A percentile compares a stretch with the other conserved stretches of the same genome.
These are phyloP conservation scores for Primulina huaijiensis DNA, from an alignment of 257 asterid genomes.

Conservation along the genomic window DNA sequence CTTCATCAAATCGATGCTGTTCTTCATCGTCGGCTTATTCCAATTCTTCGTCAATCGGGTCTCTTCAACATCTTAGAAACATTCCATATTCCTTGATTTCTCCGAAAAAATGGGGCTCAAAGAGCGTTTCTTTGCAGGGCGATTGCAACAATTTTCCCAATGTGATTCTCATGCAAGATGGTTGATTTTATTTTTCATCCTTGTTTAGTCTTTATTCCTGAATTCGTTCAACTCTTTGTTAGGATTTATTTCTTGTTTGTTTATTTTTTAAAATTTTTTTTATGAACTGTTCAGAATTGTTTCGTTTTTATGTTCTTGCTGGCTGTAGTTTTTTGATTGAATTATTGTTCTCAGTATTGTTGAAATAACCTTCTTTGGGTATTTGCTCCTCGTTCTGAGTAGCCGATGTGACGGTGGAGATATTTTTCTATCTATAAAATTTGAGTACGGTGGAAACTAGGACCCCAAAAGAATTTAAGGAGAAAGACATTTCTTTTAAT, in stretches of 20 bases:
- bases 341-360: neutral
- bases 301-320: neutral
- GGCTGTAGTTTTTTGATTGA: conserved; percentile 18
- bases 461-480: neutral
- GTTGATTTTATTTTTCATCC: conserved; percentile 33
- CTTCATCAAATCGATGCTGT: conserved; percentile 52
- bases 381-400: conserved; percentile 3
- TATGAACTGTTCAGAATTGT: conserved; percentile 6
- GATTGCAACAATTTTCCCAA: conserved; percentile 37
- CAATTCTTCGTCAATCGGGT: conserved; percentile 37
- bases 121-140: conserved; percentile 43
- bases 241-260: neutral
- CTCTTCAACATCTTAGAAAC: conserved; percentile 26
- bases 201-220: neutral
- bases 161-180: conserved; percentile 72
- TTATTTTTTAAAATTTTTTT: neutral
- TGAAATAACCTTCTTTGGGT: neutral
- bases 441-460: neutral
- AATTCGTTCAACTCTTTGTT: conserved; percentile 3
- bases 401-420: conserved; percentile 4
- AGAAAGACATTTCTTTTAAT: neutral
- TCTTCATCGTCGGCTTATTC: conserved; percentile 52
- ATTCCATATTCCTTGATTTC: conserved; percentile 30
- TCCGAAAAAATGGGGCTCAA: conserved; percentile 32
- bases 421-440: conserved; percentile 6